Evolutionary conservation across 1,284 basidiomycete species (phyloP).

Genomic region (Melampsora larici-populina): DNA sequence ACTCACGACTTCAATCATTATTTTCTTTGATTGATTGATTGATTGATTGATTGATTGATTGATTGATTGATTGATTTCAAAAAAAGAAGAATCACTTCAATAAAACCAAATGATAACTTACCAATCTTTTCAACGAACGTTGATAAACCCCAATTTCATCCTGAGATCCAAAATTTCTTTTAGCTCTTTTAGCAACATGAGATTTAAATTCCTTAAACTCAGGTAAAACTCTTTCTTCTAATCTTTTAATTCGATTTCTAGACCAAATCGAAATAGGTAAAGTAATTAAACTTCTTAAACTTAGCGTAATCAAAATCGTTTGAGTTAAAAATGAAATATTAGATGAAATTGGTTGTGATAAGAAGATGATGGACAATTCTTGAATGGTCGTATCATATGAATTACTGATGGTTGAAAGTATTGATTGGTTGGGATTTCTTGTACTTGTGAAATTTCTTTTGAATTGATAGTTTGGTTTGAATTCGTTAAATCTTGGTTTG

Average conservation of each 20-base stretch:
- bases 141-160: conserved; percentile 25
- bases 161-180: conserved; percentile 15
- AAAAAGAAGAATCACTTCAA: too few species aligned
- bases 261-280: conserved; percentile 80
- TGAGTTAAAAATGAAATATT: conserved; percentile 62
- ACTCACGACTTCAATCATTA: not conserved
- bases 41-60: too few species aligned
- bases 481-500: not conserved
- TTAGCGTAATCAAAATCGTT: conserved; percentile 70
- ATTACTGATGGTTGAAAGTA: not conserved
- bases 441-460: not conserved
- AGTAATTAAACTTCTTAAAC: conserved; percentile 64
- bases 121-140: not conserved
- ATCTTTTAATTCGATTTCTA: conserved; percentile 62
- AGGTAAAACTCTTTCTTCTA: conserved; percentile 68
- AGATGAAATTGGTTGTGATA: not conserved
- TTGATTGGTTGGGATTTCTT: not conserved
- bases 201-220: conserved; percentile 57
- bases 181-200: conserved; percentile 10
- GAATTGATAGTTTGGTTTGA: not conserved
- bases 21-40: too few species aligned
- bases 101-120: too few species aligned
- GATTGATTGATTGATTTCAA: not conserved
- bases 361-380: not conserved
- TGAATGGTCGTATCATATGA: not conserved